Evolutionary conservation across 371 early-diverging fungal genomes (phyloP), one percentile per base, ranked within the genome.

Genomic region (Coemansia sp.): DNA sequence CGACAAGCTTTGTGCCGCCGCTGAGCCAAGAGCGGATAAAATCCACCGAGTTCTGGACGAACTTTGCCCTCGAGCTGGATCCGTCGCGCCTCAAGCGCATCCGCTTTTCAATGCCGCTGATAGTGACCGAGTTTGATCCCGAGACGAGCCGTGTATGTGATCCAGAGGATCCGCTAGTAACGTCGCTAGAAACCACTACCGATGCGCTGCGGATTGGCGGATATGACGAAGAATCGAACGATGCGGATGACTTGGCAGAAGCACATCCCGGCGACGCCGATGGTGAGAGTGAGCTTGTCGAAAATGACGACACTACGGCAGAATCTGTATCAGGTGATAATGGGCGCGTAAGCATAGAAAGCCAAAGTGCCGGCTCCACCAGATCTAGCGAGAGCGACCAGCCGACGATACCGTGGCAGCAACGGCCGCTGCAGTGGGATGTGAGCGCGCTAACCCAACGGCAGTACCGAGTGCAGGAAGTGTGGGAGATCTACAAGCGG

Each of bases 21-120:
- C 58, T 74, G 44, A 74, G 75, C 56, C 75, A 74, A 43, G 75
- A 74, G 56, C 75, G 75, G 55, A 70, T 74, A 64, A 69, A 64
- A 36, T 69, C 75, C 3, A 74, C 75, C 10, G 75, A 74, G 62
- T 74, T 74, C 42, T 74, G 75, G 75, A 58, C 75, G 31, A 74
- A 69, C 62, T 74, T 74, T 62, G 65, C 75, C 14, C 50, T 69
- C 37, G 69, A 64, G 58, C 60, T 77, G 16, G 69, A 77, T 32
- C 74, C 77, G 1, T 64, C 66, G n/a, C 62, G 60, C 31, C 67
- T 77, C 29, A 68, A 63, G 37, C 68, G 77, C 34, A 74, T 72
- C 18, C 77, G 77, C 50, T 77, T 77, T 42, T 77, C 77, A 3
- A 69, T 77, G 69, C 77, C 77, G 14, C 65, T 74, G n/a, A 77